phyloP scores from a whole-genome alignment of 1,139 yeast species.

The Zygoascus sp. region DNA sequence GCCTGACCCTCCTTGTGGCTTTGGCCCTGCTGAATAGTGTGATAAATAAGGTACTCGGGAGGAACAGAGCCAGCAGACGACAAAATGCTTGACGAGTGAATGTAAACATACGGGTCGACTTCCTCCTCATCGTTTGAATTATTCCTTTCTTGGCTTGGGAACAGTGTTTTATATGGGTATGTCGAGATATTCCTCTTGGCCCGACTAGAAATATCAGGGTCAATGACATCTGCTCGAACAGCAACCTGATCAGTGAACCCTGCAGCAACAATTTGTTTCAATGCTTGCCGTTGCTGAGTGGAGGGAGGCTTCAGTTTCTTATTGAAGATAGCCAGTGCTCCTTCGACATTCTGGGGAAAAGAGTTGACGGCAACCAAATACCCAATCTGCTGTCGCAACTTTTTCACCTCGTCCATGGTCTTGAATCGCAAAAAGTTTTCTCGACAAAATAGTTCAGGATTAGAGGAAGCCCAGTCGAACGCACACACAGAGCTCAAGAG shows the following conservation, averaged over 20 bases:
- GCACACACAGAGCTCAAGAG: constrained; percentile 86
- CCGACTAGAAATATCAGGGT: constrained; percentile 45
- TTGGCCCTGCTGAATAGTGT: constrained; percentile 47
- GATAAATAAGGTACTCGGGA: constrained; percentile 71
- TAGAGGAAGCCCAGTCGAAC: constrained; percentile 54
- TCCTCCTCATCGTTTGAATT: constrained; percentile 32
- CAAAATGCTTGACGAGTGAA: constrained; percentile 72
- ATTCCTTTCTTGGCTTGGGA: constrained; percentile 41
- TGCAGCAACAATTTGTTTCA: constrained; percentile 88
- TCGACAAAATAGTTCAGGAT: constrained; percentile 43
- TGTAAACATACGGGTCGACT: constrained; percentile 56
- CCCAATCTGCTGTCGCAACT: constrained; percentile 73
- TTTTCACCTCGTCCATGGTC: constrained; percentile 75
- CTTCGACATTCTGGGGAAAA: constrained; percentile 49
- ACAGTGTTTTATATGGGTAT: constrained; percentile 70
- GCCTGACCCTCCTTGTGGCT: constrained; percentile 40
- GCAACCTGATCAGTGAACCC: constrained; percentile 93
- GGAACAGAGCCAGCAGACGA: constrained; percentile 58
- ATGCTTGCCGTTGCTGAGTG: constrained; percentile 62
- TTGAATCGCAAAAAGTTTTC: constrained; percentile 56
- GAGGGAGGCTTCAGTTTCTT: constrained; percentile 65
- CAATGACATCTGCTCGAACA: constrained; percentile 69
- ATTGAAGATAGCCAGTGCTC: constrained; percentile 44
- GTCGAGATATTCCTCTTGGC: constrained; percentile 51
- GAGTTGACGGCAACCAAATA: constrained; percentile 65